Conservation (phyloP, 495 filamentous ascomycete species). For the Neurospora cerealis region DNA sequence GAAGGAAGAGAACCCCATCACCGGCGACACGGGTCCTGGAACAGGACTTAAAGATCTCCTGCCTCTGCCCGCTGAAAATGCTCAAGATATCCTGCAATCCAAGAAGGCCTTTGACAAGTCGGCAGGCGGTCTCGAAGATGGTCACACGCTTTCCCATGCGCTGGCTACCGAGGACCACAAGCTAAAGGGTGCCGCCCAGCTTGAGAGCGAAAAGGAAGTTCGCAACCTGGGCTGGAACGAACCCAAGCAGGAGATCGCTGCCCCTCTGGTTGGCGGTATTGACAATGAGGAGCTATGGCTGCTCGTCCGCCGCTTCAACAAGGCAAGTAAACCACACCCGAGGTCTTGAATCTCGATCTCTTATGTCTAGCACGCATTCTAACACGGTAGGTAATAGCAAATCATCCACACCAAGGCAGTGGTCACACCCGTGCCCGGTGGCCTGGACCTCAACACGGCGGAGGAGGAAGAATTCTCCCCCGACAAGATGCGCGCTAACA, state of each 20-base stretch:
- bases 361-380: too few relatives aligned
- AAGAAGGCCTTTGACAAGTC: constrained; percentile 14
- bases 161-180: constrained; percentile 23
- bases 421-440: constrained; percentile 33
- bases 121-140: constrained; percentile 11
- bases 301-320: constrained; percentile 72
- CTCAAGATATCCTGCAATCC: constrained; percentile 14
- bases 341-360: too few relatives aligned
- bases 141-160: constrained; percentile 28
- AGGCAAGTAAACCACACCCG: constrained; percentile 36
- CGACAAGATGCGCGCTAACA: constrained; percentile 67
- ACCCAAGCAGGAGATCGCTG: constrained; percentile 43
- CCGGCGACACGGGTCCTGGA: constrained; percentile 15
- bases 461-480: constrained; percentile 80
- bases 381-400: constrained; percentile 43
- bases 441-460: constrained; percentile 71
- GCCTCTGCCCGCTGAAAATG: constrained; percentile 23
- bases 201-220: constrained; percentile 35
- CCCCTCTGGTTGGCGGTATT: constrained; percentile 59
- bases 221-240: constrained; percentile 69
- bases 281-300: constrained; percentile 81
- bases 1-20: constrained; percentile 1
- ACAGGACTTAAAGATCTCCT: constrained; percentile 22
- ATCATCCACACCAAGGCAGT: constrained; percentile 78
- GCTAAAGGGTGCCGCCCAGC: constrained; percentile 26